These are phyloP conservation scores for Ministeria vibrans DNA, from an alignment of 78 protist species.

Conservation along the genomic window DNA sequence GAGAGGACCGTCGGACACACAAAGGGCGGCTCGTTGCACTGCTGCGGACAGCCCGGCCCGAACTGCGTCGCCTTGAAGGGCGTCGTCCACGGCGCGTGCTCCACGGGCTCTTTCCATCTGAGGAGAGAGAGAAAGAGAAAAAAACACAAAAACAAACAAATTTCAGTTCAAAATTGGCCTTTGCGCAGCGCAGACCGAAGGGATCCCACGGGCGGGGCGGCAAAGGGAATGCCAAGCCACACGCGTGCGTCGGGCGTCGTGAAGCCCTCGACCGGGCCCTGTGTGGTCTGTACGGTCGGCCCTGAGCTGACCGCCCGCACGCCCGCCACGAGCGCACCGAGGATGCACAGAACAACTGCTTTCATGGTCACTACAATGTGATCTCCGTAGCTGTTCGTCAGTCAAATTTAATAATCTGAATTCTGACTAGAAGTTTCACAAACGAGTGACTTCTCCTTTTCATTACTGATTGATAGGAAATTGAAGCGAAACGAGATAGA, in stretches of 20 bases:
- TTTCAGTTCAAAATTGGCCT: no score
- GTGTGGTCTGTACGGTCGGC: neutral
- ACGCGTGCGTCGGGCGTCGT: neutral
- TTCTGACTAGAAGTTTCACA: no score
- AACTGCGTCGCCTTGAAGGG: neutral
- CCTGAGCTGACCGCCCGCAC: no score
- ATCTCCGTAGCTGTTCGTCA: no score
- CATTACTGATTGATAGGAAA: no score
- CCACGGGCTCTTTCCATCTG: neutral
- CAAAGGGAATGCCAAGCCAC: neutral
- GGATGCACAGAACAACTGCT: neutral
- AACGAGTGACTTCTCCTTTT: no score
- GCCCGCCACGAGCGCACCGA: no score
- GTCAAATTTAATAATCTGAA: no score
- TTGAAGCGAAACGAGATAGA: no score
- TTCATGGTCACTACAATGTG: neutral
- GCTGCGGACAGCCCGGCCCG: slow-evolving; percentile 1
- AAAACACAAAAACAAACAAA: neutral
- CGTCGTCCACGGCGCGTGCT: neutral
- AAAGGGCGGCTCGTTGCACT: neutral
- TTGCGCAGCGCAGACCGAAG: neutral
- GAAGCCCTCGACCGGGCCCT: neutral
- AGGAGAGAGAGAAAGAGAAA: neutral
- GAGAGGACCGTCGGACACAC: slow-evolving; percentile 9
- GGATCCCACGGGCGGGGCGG: neutral